A percentile compares a stretch with the other conserved stretches of the same genome.
These are phyloP conservation scores for Yamadazyma ubonensis DNA, from an alignment of 805 yeast genomes.

Conservation along the genomic window DNA sequence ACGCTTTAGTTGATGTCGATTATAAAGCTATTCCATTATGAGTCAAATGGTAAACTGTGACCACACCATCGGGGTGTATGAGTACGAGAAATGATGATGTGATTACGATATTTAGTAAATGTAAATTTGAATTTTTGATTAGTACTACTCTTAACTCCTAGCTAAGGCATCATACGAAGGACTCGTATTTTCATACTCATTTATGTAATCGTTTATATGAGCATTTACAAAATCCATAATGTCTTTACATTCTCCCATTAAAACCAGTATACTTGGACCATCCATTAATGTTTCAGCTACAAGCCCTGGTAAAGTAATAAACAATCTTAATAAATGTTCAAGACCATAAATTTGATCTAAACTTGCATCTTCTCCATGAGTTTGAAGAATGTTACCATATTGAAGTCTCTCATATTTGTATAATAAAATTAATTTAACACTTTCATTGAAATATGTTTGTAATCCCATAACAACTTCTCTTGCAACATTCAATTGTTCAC, in stretches of 20 bases:
- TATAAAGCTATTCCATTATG: slow-evolving; percentile 53
- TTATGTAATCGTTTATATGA: slow-evolving; percentile 34
- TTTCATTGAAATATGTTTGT: slow-evolving; percentile 67
- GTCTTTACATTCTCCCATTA: slow-evolving; percentile 54
- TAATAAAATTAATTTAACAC: slow-evolving; percentile 65
- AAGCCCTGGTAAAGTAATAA: slow-evolving; percentile 81
- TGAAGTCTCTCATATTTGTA: slow-evolving; percentile 80
- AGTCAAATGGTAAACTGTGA: neutral
- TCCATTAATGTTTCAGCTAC: slow-evolving; percentile 81
- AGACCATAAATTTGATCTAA: slow-evolving; percentile 62
- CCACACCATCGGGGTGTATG: slow-evolving; percentile 5
- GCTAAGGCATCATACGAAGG: slow-evolving; percentile 43
- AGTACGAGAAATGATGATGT: slow-evolving; percentile 4
- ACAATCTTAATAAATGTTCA: slow-evolving; percentile 75
- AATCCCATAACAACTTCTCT: slow-evolving; percentile 74
- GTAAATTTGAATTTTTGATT: slow-evolving; percentile 2
- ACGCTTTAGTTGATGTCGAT: slow-evolving; percentile 66
- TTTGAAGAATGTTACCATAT: slow-evolving; percentile 50
- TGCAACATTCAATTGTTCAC: slow-evolving; percentile 34
- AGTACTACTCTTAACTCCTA: slow-evolving; percentile 12
- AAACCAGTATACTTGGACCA: slow-evolving; percentile 56
- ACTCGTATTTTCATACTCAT: slow-evolving; percentile 37
- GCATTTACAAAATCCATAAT: slow-evolving; percentile 53
- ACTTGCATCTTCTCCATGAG: slow-evolving; percentile 17
- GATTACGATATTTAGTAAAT: slow-evolving; percentile 3